Percentiles rank a stretch among this genome's conserved stretches.
Conservation (phyloP, 352 stramenopile species). For the Aphanomyces astaci region DNA sequence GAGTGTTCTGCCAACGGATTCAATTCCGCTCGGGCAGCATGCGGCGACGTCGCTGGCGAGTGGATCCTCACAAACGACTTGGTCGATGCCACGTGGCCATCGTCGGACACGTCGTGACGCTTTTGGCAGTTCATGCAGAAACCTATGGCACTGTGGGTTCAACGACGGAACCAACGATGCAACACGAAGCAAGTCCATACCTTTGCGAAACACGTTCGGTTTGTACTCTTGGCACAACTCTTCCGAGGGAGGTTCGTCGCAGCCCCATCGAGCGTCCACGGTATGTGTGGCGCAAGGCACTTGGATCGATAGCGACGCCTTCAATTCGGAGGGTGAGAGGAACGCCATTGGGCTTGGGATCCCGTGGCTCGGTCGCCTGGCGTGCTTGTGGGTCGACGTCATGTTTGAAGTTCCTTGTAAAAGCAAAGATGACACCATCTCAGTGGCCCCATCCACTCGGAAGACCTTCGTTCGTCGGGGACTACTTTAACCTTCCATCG, state of each 20-base stretch:
- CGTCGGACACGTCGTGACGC: constrained; percentile 70
- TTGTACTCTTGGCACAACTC: constrained; percentile 75
- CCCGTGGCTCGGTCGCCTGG: background rate
- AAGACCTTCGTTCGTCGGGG: too few relatives aligned
- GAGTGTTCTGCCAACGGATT: constrained; percentile 31
- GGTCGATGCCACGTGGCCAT: constrained; percentile 41
- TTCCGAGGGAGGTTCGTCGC: constrained; percentile 70
- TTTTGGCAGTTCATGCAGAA: constrained; percentile 88
- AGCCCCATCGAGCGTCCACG: constrained; percentile 79
- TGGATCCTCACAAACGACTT: constrained; percentile 72
- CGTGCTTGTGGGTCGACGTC: background rate
- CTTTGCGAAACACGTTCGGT: constrained; percentile 74
- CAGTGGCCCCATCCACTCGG: background rate
- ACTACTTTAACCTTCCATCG: too few relatives aligned
- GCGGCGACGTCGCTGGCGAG: constrained; percentile 38
- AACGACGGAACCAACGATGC: too few relatives aligned
- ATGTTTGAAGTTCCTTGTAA: background rate
- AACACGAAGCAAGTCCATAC: background rate
- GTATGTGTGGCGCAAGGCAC: constrained; percentile 20
- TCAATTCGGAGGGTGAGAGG: background rate
- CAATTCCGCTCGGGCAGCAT: constrained; percentile 62
- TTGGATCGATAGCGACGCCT: background rate
- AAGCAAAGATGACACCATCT: background rate
- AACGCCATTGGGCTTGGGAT: background rate
- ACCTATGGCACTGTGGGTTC: constrained; percentile 23